phyloP scores from a whole-genome alignment of 1,284 basidiomycete species.

The Taiwanofungus camphoratus region DNA sequence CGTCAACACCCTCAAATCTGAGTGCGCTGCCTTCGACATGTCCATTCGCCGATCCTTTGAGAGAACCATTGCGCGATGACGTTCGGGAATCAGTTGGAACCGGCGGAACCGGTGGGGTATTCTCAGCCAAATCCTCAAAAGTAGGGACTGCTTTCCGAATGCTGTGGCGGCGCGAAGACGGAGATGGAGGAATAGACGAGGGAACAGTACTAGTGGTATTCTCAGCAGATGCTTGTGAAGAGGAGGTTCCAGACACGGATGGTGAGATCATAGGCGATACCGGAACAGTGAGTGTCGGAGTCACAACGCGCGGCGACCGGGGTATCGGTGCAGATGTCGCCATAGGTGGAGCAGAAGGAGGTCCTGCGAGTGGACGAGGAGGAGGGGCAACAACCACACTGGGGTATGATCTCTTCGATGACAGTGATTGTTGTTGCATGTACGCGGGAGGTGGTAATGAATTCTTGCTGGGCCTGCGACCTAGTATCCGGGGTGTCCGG shows the following conservation, averaged over 20 bases:
- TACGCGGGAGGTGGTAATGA: slow-evolving; percentile 19
- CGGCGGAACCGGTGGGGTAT: too few species aligned
- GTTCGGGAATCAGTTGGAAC: background rate
- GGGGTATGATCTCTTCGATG: slow-evolving; percentile 22
- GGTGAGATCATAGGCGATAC: background rate
- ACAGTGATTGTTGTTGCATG: slow-evolving; percentile 15
- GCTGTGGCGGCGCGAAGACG: slow-evolving; percentile 4
- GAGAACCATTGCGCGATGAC: too few species aligned
- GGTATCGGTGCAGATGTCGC: background rate
- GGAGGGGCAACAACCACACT: slow-evolving; percentile 21
- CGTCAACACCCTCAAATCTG: background rate
- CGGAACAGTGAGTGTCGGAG: background rate
- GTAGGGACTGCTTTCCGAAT: slow-evolving; percentile 18
- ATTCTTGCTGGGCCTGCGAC: slow-evolving; percentile 17
- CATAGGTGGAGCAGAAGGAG: background rate
- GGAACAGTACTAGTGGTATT: too few species aligned
- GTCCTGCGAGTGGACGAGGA: background rate
- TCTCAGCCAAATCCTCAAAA: slow-evolving; percentile 11
- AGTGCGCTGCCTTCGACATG: background rate
- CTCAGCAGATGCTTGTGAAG: too few species aligned
- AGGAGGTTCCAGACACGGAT: too few species aligned
- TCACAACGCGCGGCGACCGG: background rate
- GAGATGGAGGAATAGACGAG: too few species aligned
- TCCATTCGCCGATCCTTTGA: slow-evolving; percentile 1
- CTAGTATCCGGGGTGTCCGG: slow-evolving; percentile 13